Evolutionary conservation across 805 yeast species (phyloP).

Genomic region (Starmerella etchellsii): DNA sequence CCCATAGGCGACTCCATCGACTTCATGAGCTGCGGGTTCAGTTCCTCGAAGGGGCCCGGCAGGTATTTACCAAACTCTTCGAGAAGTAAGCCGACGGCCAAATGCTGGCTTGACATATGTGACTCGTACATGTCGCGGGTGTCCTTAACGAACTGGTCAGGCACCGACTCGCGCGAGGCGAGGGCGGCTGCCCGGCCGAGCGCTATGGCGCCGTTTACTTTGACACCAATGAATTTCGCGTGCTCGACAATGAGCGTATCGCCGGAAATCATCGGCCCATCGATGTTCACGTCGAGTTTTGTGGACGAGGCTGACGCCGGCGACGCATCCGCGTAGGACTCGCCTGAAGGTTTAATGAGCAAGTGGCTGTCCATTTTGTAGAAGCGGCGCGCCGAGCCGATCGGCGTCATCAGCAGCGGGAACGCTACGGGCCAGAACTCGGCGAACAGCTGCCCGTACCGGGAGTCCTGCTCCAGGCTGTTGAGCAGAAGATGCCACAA

Average conservation of each 20-base stretch:
- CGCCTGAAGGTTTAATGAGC: slow-evolving; percentile 71
- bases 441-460: background rate
- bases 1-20: slow-evolving; percentile 10
- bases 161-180: slow-evolving; percentile 4
- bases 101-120: slow-evolving; percentile 68
- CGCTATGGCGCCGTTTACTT: slow-evolving; percentile 63
- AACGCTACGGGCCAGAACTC: slow-evolving; percentile 34
- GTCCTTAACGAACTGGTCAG: slow-evolving; percentile 1
- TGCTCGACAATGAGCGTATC: slow-evolving; percentile 76
- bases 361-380: slow-evolving; percentile 69
- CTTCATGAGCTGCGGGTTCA: slow-evolving; percentile 9
- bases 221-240: slow-evolving; percentile 60
- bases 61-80: slow-evolving; percentile 41
- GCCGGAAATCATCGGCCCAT: slow-evolving; percentile 82
- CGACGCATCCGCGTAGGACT: slow-evolving; percentile 22
- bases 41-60: background rate
- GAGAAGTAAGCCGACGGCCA: slow-evolving; percentile 53
- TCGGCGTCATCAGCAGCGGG: slow-evolving; percentile 76
- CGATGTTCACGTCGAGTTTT: slow-evolving; percentile 53
- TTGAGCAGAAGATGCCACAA: slow-evolving; percentile 48
- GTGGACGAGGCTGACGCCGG: slow-evolving; percentile 15
- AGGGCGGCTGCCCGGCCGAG: slow-evolving; percentile 40
- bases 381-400: slow-evolving; percentile 81
- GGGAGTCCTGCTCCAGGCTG: background rate
- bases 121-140: slow-evolving; percentile 34